A percentile compares a stretch with the other conserved stretches of the same genome.
Conservation (phyloP, 2,329 filamentous ascomycete species). For the Dissoconium aciculare region DNA sequence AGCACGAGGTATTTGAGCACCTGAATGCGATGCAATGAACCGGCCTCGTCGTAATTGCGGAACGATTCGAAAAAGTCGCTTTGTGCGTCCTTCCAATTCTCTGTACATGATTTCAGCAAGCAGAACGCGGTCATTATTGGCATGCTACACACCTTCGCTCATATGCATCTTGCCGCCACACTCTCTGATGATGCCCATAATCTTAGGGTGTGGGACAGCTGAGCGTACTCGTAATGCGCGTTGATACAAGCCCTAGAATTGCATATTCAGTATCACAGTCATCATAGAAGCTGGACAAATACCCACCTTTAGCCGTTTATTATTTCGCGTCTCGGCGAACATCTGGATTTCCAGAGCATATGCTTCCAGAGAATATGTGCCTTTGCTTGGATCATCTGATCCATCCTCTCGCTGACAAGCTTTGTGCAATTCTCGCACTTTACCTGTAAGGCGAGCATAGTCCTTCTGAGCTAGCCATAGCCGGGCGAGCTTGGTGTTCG, state of each 20-base stretch:
- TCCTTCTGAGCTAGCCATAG: conserved; percentile 85
- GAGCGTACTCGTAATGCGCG: conserved; percentile 82
- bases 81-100: conserved; percentile 96
- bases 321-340: conserved; percentile 93
- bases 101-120: conserved; percentile 31
- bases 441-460: conserved; percentile 63
- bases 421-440: conserved; percentile 75
- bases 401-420: conserved; percentile 81
- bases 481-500: conserved; percentile 89
- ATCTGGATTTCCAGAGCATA: conserved; percentile 98
- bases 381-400: conserved; percentile 81
- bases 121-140: too few relatives aligned
- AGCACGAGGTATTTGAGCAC: conserved; percentile 94
- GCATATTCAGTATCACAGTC: conserved; percentile 7
- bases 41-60: conserved; percentile 96
- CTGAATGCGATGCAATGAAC: conserved; percentile 88
- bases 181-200: conserved; percentile 97
- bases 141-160: conserved; percentile 52
- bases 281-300: conserved; percentile 6
- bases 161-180: conserved; percentile 99
- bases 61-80: conserved; percentile 98
- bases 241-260: conserved; percentile 57
- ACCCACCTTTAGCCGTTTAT: conserved; percentile 74
- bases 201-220: conserved; percentile 95
- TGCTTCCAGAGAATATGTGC: conserved; percentile 87